These are phyloP conservation scores for Fusarium sp. DNA, from an alignment of 2,329 filamentous ascomycete species.

Conservation along the genomic window DNA sequence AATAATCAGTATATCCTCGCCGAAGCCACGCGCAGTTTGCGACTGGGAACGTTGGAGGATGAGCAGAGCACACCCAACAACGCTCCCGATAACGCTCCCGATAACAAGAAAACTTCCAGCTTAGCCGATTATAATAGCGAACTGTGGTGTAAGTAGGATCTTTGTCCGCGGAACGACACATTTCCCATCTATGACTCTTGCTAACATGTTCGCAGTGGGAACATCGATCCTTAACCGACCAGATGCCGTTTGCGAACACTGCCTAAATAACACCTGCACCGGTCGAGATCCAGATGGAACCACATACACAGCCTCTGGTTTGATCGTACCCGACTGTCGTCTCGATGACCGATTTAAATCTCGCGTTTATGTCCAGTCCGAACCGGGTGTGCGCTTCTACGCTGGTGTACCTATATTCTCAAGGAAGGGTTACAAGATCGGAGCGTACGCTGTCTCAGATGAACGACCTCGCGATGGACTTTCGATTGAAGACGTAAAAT, in stretches of 20 bases:
- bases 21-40: constrained; percentile 61
- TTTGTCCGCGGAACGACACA: background rate
- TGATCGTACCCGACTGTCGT: constrained; percentile 49
- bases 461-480: constrained; percentile 65
- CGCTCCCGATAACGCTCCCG: background rate
- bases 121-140: constrained; percentile 39
- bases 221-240: constrained; percentile 46
- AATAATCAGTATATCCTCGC: constrained; percentile 63
- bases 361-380: constrained; percentile 50
- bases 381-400: constrained; percentile 53
- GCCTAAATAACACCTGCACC: constrained; percentile 41
- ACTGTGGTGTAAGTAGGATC: constrained; percentile 51
- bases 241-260: constrained; percentile 52
- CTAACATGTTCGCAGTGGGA: constrained; percentile 37
- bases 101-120: background rate
- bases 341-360: constrained; percentile 50
- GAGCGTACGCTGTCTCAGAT: constrained; percentile 70
- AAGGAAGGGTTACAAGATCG: constrained; percentile 66
- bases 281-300: constrained; percentile 42
- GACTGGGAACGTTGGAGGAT: constrained; percentile 50
- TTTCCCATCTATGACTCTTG: background rate
- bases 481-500: constrained; percentile 60
- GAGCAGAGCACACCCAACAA: background rate
- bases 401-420: constrained; percentile 69
- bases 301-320: constrained; percentile 47